These are phyloP conservation scores for Calonectria crousiana DNA, from an alignment of 2,329 filamentous ascomycete species.

Conservation along the genomic window DNA sequence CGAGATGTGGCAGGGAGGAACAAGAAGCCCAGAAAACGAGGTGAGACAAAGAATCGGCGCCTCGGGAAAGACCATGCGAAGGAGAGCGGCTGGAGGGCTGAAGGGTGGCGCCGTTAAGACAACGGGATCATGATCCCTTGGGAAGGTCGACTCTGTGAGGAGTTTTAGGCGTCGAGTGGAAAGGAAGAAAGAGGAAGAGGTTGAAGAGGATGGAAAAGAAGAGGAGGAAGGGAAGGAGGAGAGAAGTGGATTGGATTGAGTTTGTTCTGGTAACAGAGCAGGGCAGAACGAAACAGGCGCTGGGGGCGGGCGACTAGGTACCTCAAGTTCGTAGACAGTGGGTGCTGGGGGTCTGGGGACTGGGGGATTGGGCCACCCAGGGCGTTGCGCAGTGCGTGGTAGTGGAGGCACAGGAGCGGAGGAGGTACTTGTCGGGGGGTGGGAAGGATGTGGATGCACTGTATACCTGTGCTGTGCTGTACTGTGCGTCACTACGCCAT, in stretches of 20 bases:
- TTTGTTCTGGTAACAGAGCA: slow-evolving; percentile 38
- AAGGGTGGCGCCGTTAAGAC: slow-evolving; percentile 43
- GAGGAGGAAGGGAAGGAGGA: slow-evolving; percentile 38
- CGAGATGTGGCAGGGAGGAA: slow-evolving; percentile 43
- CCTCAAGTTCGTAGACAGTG: slow-evolving; percentile 29
- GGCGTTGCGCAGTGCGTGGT: slow-evolving; percentile 19
- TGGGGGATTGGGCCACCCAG: slow-evolving; percentile 31
- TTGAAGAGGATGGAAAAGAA: slow-evolving; percentile 35
- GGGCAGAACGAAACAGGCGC: slow-evolving; percentile 31
- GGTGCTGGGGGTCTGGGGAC: slow-evolving; percentile 27
- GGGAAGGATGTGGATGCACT: slow-evolving; percentile 30
- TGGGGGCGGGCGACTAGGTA: slow-evolving; percentile 40
- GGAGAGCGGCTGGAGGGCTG: slow-evolving; percentile 41
- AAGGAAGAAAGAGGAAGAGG: slow-evolving; percentile 25
- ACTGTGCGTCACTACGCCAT: slow-evolving; percentile 14
- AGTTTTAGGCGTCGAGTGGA: slow-evolving; percentile 35
- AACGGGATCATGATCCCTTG: slow-evolving; percentile 44
- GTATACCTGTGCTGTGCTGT: not conserved
- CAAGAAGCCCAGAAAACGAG: slow-evolving; percentile 41
- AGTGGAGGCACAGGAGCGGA: slow-evolving; percentile 26
- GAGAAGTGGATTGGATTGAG: slow-evolving; percentile 42
- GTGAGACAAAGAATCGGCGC: slow-evolving; percentile 49
- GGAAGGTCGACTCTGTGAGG: slow-evolving; percentile 27
- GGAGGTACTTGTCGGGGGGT: not conserved
- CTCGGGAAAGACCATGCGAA: slow-evolving; percentile 43